Base-by-base conservation (phyloP, 306 rosid species). In the Citrullus amarus region DNA sequence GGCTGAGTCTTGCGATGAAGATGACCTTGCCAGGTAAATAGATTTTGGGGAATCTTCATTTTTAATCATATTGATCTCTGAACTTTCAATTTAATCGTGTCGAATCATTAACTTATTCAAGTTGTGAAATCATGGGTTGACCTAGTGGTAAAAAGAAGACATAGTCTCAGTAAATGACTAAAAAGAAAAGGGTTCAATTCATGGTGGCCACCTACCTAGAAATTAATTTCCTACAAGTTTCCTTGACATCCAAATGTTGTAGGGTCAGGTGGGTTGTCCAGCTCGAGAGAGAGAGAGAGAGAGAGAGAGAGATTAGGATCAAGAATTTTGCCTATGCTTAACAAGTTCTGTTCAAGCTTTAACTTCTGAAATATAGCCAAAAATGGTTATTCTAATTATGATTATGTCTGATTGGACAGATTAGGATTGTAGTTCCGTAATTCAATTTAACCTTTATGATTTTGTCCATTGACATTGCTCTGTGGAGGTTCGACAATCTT, bases 21-120 rank as follows among this genome's bases (percentile, higher is more conserved):
- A 78, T n/a, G 55, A 63, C 60, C 9, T 5, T 22, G 68, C 61
- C 80, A 8, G 82, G 83, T 62, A 81, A 71, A 61, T 68, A 43
- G 53, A n/a, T 68, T 67, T 39, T 67, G 51, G 50, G 51, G 39
- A n/a, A n/a, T 41, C 4, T 41, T 41, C 17, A 41, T 68, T 68
- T 41, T 10, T n/a, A 41, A n/a, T 18, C 50, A 7, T 36, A 62
- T 62, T 62, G 14, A 62, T 1, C 44, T 62, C 18, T 14, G 0
- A 60, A 14, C 43, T 36, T 9, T 16, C 8, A 34, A 15, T 63
- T 63, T 36, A 34, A 16, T 32, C 4, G 44, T 34, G 70, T 34
- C 41, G 25, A 18, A 66, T 38, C 1, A n/a, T 17, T 0, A n/a
- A 38, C 51, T 66, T 38, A 30, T 38, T 17, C 28, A 28, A 25